A percentile compares a stretch with the other conserved stretches of the same genome.
These are phyloP conservation scores for Cyberlindnera mycetangii DNA, from an alignment of 805 yeast species.

Conservation along the genomic window DNA sequence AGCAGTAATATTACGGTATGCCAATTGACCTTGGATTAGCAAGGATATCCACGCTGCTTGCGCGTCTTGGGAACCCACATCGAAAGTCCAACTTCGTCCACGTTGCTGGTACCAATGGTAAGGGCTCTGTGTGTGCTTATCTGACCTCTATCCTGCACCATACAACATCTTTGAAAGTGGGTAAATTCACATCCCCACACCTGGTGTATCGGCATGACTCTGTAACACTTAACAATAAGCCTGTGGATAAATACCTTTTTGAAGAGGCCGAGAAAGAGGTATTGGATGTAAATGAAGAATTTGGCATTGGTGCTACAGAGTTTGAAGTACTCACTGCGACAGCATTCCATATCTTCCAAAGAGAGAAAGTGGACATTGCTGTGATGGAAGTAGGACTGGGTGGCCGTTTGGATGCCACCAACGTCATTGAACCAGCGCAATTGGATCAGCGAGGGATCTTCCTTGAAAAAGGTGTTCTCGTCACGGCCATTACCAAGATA, in stretches of 20 bases:
- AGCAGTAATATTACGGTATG: too few species aligned
- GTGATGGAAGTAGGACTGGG: slow-evolving; percentile 95
- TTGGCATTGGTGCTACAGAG: slow-evolving; percentile 69
- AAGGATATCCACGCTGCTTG: slow-evolving; percentile 45
- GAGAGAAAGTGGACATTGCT: slow-evolving; percentile 63
- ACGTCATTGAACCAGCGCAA: slow-evolving; percentile 46
- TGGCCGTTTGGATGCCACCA: slow-evolving; percentile 87
- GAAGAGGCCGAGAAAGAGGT: slow-evolving; percentile 42
- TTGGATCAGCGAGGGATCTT: slow-evolving; percentile 12
- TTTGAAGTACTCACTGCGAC: slow-evolving; percentile 84
- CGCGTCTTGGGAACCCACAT: slow-evolving; percentile 68
- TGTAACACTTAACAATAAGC: slow-evolving; percentile 59
- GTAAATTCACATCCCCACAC: slow-evolving; percentile 91
- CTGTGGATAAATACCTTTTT: slow-evolving; percentile 50
- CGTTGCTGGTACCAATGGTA: slow-evolving; percentile 95
- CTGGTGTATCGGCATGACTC: slow-evolving; percentile 71
- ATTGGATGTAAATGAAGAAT: slow-evolving; percentile 34
- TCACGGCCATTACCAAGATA: slow-evolving; percentile 77
- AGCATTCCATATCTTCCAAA: slow-evolving; percentile 73
- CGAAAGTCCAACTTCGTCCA: slow-evolving; percentile 66
- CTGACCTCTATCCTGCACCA: slow-evolving; percentile 58
- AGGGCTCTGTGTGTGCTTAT: slow-evolving; percentile 90
- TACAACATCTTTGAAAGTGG: slow-evolving; percentile 46
- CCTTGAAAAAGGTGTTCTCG: slow-evolving; percentile 41
- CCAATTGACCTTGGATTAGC: slow-evolving; percentile 56